Evolutionary conservation across 108 stramenopile species (phyloP).

Genomic region (Conticribra weissflogii): DNA sequence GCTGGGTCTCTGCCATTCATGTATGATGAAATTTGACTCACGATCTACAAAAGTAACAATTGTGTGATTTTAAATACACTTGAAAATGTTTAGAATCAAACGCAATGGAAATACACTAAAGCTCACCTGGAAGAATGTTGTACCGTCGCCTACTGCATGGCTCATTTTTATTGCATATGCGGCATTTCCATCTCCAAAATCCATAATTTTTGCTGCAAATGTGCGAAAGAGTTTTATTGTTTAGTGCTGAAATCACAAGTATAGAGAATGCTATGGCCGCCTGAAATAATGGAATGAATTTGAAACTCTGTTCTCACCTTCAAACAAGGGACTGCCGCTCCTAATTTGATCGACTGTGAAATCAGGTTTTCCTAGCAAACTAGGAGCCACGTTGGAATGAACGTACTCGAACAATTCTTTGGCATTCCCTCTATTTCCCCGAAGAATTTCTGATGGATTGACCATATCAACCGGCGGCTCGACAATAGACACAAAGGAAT

Average conservation of each 20-base stretch:
- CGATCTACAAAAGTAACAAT: too few relatives aligned
- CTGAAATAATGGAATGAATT: not conserved
- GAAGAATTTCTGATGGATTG: constrained; percentile 21
- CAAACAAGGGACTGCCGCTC: constrained; percentile 42
- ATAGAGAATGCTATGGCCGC: too few relatives aligned
- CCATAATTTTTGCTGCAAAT: constrained; percentile 41
- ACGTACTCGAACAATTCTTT: constrained; percentile 39
- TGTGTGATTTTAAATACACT: too few relatives aligned
- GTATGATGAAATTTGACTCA: constrained; percentile 49
- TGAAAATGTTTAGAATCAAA: too few relatives aligned
- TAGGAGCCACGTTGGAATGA: constrained; percentile 25
- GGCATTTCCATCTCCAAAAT: constrained; percentile 49
- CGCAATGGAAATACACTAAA: too few relatives aligned
- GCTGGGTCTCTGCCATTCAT: constrained; percentile 46
- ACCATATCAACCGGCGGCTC: constrained; percentile 33
- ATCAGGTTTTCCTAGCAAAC: constrained; percentile 35
- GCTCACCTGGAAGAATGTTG: constrained; percentile 54
- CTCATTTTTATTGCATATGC: constrained; percentile 50
- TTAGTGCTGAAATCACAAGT: too few relatives aligned
- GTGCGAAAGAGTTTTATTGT: too few relatives aligned
- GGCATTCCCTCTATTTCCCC: constrained; percentile 4
- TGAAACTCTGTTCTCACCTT: constrained; percentile 13
- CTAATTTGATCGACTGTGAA: constrained; percentile 42
- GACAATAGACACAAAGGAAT: constrained; percentile 41
- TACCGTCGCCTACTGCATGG: constrained; percentile 51